A percentile compares a stretch with the other conserved stretches of the same genome.
phyloP scores from a whole-genome alignment of 2,329 filamentous ascomycete genomes.

The Fusarium sp. region DNA sequence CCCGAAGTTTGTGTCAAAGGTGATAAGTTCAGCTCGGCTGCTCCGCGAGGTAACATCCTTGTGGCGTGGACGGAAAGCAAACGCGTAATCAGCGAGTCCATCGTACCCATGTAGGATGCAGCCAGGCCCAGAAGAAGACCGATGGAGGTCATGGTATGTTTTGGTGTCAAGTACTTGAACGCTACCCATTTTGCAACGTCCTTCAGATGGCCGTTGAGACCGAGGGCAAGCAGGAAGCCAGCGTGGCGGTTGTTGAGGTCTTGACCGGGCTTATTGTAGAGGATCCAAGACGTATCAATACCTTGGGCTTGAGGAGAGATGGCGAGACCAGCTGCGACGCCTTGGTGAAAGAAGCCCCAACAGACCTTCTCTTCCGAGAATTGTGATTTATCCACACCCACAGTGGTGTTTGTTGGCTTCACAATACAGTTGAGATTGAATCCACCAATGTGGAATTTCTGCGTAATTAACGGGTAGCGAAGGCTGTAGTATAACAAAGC shows the following conservation, averaged over 20 bases:
- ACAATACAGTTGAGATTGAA: constrained; percentile 94
- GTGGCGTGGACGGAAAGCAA: constrained; percentile 96
- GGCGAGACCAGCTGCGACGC: constrained; percentile 90
- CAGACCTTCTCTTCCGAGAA: constrained; percentile 97
- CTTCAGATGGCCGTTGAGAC: constrained; percentile 94
- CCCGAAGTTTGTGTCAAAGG: constrained; percentile 94
- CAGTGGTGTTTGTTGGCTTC: constrained; percentile 89
- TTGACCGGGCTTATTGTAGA: constrained; percentile 91
- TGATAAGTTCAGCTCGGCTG: constrained; percentile 93
- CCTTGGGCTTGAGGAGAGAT: constrained; percentile 91
- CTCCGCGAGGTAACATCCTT: constrained; percentile 89
- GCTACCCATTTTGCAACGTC: constrained; percentile 97
- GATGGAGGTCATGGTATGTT: constrained; percentile 99
- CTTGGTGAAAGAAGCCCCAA: constrained; percentile 98
- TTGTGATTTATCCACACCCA: constrained; percentile 87
- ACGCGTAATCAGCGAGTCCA: constrained; percentile 95
- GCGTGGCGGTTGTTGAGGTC: constrained; percentile 97
- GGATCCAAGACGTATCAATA: constrained; percentile 98
- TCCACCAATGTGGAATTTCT: constrained; percentile 88
- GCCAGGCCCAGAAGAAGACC: constrained; percentile 92
- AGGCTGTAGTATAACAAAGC: constrained; percentile 90
- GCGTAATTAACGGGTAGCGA: constrained; percentile 88
- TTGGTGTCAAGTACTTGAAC: constrained; percentile 98
- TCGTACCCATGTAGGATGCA: constrained; percentile 93
- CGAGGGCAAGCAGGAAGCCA: constrained; percentile 89